Percentiles rank a stretch among this genome's conserved stretches.
Evolutionary conservation across 768 basidiomycete species (phyloP).

Genomic region (Dioszegia crocea): DNA sequence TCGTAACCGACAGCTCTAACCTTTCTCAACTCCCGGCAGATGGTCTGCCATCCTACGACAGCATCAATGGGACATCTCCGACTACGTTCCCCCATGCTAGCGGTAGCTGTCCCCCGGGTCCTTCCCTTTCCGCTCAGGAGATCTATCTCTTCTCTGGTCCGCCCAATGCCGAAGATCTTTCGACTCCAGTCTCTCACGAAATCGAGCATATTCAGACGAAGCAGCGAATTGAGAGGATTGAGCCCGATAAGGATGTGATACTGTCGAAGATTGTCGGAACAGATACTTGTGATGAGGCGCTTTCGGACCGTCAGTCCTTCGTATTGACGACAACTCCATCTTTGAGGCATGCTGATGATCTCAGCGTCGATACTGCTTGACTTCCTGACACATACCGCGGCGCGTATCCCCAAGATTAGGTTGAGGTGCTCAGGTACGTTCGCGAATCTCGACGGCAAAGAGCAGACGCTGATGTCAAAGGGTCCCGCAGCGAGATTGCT

Average conservation of each 20-base stretch:
- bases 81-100: background rate
- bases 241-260: background rate
- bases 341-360: background rate
- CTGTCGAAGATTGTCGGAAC: background rate
- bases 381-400: slow-evolving; percentile 63
- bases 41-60: slow-evolving; percentile 13
- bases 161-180: slow-evolving; percentile 19
- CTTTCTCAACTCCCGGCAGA: background rate
- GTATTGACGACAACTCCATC: no score
- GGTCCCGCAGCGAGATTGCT: slow-evolving; percentile 62
- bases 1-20: background rate
- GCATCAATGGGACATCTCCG: background rate
- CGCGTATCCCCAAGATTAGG: slow-evolving; percentile 21
- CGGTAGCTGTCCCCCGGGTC: background rate
- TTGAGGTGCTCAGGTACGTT: slow-evolving; percentile 10
- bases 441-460: slow-evolving; percentile 46
- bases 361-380: slow-evolving; percentile 58
- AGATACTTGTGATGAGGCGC: background rate
- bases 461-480: slow-evolving; percentile 52
- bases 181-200: background rate
- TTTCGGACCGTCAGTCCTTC: background rate
- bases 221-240: background rate
- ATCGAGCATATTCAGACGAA: background rate
- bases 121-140: background rate
- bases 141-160: slow-evolving; percentile 27